These are phyloP conservation scores for Pleurozium schreberi DNA, from an alignment of 225 moss, liverwort and hornwort genomes.

Conservation along the genomic window DNA sequence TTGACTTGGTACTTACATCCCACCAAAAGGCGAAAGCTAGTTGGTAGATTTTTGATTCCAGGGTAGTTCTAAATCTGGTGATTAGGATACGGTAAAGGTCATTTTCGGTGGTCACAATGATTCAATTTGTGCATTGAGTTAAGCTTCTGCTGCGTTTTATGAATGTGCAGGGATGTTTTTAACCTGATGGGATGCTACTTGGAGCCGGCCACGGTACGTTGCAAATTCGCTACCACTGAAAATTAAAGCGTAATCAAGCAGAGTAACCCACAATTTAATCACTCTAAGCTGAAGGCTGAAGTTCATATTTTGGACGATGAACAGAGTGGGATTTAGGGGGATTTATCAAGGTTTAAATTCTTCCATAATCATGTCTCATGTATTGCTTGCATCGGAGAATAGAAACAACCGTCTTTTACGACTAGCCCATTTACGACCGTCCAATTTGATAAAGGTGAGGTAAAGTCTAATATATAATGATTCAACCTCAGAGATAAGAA, in stretches of 20 bases:
- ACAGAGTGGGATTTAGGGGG: neutral
- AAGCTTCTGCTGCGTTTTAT: neutral
- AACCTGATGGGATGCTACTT: constrained; percentile 80
- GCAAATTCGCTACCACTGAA: neutral
- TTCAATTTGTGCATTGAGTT: neutral
- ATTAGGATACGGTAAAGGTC: neutral
- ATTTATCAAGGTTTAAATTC: neutral
- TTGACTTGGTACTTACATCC: neutral
- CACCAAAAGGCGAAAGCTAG: neutral
- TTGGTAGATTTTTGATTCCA: neutral
- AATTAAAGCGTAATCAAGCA: neutral
- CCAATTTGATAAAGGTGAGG: neutral
- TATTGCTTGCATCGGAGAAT: no score
- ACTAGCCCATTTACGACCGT: neutral
- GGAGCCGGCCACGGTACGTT: constrained; percentile 71
- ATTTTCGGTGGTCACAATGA: neutral
- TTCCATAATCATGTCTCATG: neutral
- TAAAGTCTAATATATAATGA: no score
- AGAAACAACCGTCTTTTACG: neutral
- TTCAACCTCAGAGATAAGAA: neutral
- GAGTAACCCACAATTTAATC: neutral
- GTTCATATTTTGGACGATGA: neutral
- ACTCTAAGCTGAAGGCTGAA: neutral
- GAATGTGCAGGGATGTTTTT: constrained; percentile 58
- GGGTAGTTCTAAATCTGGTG: neutral